Conservation (phyloP, 805 yeast genomes). For the Lachancea thermotolerans region DNA sequence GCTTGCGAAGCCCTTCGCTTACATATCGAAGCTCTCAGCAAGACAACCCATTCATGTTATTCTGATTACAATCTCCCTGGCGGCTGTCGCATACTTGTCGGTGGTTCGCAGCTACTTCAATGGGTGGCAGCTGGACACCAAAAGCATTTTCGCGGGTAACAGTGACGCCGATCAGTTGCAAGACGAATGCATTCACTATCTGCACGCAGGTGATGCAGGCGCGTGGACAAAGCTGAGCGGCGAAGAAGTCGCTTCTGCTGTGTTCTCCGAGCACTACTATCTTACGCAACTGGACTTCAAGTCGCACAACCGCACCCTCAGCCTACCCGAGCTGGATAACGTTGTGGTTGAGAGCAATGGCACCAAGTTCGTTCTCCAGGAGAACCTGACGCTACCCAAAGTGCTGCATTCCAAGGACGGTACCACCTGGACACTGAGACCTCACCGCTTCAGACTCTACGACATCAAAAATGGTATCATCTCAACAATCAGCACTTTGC, state of each 20-base stretch:
- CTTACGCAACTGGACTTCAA: constrained; percentile 26
- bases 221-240: constrained; percentile 19
- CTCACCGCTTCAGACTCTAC: constrained; percentile 45
- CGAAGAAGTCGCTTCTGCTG: constrained; percentile 11
- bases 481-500: constrained; percentile 35
- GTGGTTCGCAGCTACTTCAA: constrained; percentile 59
- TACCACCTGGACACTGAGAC: constrained; percentile 54
- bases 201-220: constrained; percentile 13
- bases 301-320: constrained; percentile 8
- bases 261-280: constrained; percentile 25
- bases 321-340: constrained; percentile 26
- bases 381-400: constrained; percentile 16
- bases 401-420: constrained; percentile 34
- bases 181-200: constrained; percentile 25
- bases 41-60: constrained; percentile 83
- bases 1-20: constrained; percentile 38
- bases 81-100: constrained; percentile 74
- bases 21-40: constrained; percentile 51
- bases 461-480: constrained; percentile 49
- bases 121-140: constrained; percentile 32
- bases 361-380: constrained; percentile 22
- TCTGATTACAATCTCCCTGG: constrained; percentile 60
- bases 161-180: constrained; percentile 17
- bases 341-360: constrained; percentile 21
- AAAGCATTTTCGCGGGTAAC: constrained; percentile 12